Base-by-base conservation (phyloP, 192 early-diverging fungal genomes). In the Phlyctochytrium bullatum region DNA sequence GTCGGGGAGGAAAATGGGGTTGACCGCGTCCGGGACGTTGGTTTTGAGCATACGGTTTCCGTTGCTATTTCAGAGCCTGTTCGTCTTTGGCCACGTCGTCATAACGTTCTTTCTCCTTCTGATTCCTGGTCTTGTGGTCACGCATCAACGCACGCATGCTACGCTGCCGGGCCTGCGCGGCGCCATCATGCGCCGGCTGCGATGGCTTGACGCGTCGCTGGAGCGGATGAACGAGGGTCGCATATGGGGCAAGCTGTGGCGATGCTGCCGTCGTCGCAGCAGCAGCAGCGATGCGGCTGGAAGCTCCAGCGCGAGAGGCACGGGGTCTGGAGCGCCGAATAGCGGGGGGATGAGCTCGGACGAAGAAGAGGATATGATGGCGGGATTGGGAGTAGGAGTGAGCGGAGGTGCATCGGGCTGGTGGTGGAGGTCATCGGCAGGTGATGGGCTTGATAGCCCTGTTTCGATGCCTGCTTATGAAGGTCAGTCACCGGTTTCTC, bases 1-100 rank as follows among this genome's bases (percentile, higher is more conserved):
- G 16, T 76, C 82, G 16, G 70, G 85, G 12, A 81, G 88, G 59
- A 28, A 75, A 27, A 28, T 14, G 54, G 27, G 16, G 14, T 14
- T 14, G 54, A 57, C 16, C 12, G 54, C 54, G 54, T 57, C 54
- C 16, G 54, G 54, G 82, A 73, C 10, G 67, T 57, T 51, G 76
- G 31, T 52, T 77, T 67, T 72, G 83, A 66, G 36, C 52, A 24
- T 4, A 34, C 65, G 64, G 64, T 72, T 25, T 36, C 60, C 59
- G 10, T 1, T 17, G 6, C 29, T 34, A 12, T 62, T 81, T 31
- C 73, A 78, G 53, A 69, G 76, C 20, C 66, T 81, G 27, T 78
- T 77, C 50, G 23, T 80, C 17, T 56, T 74, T 27, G 67, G 58
- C 12, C 76, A 80, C 63, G 14, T 71, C 10, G 23, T 74, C 28